A percentile compares a stretch with the other conserved stretches of the same genome.
Evolutionary conservation across 768 basidiomycete genomes (phyloP).

Genomic region (Podaxis pistillaris): DNA sequence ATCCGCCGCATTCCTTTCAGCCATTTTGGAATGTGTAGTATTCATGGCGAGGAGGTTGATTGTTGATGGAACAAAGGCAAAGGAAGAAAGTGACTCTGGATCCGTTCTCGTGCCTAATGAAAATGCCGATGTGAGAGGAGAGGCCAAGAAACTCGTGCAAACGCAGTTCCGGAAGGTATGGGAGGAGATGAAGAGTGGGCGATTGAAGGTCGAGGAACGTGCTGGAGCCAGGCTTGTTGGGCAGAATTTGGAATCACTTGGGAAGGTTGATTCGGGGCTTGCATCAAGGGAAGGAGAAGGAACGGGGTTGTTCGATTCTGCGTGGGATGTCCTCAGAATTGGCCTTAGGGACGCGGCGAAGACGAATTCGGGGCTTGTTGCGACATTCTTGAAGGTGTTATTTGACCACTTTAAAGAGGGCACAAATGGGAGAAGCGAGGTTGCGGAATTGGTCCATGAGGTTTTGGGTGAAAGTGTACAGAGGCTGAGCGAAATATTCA

Average conservation of each 20-base stretch:
- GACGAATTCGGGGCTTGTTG: conserved; percentile 32
- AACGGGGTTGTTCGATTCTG: conserved; percentile 46
- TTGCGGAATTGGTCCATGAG: conserved; percentile 28
- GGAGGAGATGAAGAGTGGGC: conserved; percentile 41
- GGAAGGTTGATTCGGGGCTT: conserved; percentile 26
- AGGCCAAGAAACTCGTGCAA: conserved; percentile 32
- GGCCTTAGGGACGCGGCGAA: conserved; percentile 25
- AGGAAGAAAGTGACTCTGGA: background rate
- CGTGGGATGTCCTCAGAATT: conserved; percentile 43
- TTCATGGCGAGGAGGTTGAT: conserved; percentile 31
- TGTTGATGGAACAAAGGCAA: background rate
- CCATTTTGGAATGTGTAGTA: conserved; percentile 67
- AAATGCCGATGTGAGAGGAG: background rate
- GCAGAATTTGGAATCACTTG: conserved; percentile 37
- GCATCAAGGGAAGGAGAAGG: background rate
- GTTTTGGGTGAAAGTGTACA: conserved; percentile 33
- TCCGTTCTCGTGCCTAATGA: background rate
- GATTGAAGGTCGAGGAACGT: conserved; percentile 45
- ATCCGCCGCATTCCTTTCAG: conserved; percentile 64
- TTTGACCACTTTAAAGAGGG: conserved; percentile 36
- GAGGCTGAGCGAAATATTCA: conserved; percentile 26
- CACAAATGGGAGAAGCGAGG: conserved; percentile 23
- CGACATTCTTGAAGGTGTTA: conserved; percentile 47
- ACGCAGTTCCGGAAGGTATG: conserved; percentile 48
- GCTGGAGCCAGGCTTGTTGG: conserved; percentile 44